These are phyloP conservation scores for Picochlorum sp. DNA, from an alignment of 139 green algal species.

Conservation along the genomic window DNA sequence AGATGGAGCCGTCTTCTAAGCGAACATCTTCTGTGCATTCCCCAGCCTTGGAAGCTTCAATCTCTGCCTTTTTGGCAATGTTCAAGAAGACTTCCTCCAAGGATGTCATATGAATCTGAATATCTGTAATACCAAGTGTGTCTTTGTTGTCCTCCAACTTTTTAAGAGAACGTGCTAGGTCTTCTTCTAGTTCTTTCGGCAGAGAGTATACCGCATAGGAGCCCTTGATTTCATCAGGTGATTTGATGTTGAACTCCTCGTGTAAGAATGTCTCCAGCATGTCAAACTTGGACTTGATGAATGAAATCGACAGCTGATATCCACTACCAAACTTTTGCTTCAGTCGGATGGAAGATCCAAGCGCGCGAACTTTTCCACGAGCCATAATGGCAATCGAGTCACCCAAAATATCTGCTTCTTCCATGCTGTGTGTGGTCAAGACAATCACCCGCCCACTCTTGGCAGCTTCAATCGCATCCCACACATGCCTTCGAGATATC, in stretches of 20 bases:
- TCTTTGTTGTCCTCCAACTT: constrained; percentile 40
- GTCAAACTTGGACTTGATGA: constrained; percentile 15
- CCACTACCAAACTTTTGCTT: constrained; percentile 85
- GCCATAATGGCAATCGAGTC: constrained; percentile 93
- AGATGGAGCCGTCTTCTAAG: constrained; percentile 33
- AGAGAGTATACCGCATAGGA: constrained; percentile 65
- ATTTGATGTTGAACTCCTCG: constrained; percentile 29
- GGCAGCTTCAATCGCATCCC: constrained; percentile 82
- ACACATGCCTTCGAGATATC: constrained; percentile 79
- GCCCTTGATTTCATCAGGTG: constrained; percentile 44
- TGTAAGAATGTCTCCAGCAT: background rate
- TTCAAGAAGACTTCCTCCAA: constrained; percentile 75
- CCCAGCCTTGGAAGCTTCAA: constrained; percentile 42
- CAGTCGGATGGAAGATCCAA: constrained; percentile 75
- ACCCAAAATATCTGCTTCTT: constrained; percentile 92
- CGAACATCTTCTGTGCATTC: constrained; percentile 27
- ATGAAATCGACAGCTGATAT: constrained; percentile 42
- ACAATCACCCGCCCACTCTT: constrained; percentile 68
- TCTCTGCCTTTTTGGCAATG: constrained; percentile 60
- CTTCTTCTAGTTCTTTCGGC: constrained; percentile 31
- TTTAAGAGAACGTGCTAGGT: constrained; percentile 47
- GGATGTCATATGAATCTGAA: constrained; percentile 56
- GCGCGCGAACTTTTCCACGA: constrained; percentile 61
- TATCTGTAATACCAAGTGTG: constrained; percentile 51
- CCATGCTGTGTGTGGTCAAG: constrained; percentile 94